phyloP scores from a whole-genome alignment of 306 rosid species.

The Casuarina equisetifolia region DNA sequence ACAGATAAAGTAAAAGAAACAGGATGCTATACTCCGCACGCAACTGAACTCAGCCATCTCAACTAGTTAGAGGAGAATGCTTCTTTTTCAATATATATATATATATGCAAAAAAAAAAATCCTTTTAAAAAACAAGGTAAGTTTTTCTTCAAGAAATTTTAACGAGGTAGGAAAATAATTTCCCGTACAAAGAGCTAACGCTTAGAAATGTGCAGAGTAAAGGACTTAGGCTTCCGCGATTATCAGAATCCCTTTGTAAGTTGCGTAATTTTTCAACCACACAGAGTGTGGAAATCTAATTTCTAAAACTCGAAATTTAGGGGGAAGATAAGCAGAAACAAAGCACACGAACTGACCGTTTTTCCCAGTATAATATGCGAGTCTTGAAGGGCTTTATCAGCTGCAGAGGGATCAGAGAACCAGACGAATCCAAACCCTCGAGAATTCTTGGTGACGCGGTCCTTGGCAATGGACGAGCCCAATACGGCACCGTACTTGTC shows the following conservation, averaged over 20 bases:
- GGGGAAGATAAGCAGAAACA: not conserved
- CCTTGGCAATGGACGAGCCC: conserved; percentile 46
- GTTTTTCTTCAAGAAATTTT: not conserved
- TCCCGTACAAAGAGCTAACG: not conserved
- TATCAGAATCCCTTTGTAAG: not conserved
- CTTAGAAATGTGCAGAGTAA: not conserved
- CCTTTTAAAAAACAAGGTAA: not conserved
- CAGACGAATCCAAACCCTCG: conserved; percentile 84
- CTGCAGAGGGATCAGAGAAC: conserved; percentile 54
- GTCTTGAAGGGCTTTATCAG: conserved; percentile 58
- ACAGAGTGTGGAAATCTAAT: not conserved
- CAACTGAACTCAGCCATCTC: not conserved
- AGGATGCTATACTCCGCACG: not conserved
- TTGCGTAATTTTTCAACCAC: not conserved
- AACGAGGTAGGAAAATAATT: not conserved
- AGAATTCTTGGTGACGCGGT: conserved; percentile 50
- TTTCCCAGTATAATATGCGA: conserved; percentile 53
- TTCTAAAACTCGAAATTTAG: not conserved
- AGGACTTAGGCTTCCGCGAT: not conserved
- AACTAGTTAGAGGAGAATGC: not conserved
- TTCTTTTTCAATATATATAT: too few species aligned
- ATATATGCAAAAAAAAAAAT: too few species aligned
- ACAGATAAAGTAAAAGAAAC: not conserved
- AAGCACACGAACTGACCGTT: conserved; percentile 31
- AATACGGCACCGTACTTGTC: conserved; percentile 48